These are phyloP conservation scores for Trichosporon sp. DNA, from an alignment of 1,284 basidiomycete genomes.

Conservation along the genomic window DNA sequence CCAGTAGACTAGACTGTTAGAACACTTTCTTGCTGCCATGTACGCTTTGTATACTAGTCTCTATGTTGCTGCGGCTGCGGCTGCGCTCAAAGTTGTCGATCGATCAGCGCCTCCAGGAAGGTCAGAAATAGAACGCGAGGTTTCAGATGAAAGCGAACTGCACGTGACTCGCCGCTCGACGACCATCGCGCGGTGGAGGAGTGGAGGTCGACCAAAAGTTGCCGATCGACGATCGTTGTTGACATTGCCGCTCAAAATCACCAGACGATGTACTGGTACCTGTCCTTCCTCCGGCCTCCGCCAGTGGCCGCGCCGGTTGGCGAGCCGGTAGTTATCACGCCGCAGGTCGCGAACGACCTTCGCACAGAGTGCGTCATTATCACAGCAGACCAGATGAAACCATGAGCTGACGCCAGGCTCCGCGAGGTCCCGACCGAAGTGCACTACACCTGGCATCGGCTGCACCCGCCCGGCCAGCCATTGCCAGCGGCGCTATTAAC, in stretches of 20 bases:
- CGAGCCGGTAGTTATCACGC: slow-evolving; percentile 38
- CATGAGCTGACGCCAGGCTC: slow-evolving; percentile 20
- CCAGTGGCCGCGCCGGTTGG: slow-evolving; percentile 28
- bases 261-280: slow-evolving; percentile 46
- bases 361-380: slow-evolving; percentile 47
- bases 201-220: slow-evolving; percentile 4
- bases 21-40: background rate
- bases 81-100: too few species aligned
- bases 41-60: background rate
- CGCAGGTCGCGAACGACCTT: slow-evolving; percentile 49
- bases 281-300: slow-evolving; percentile 48
- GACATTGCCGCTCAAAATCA: background rate
- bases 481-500: slow-evolving; percentile 58
- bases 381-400: background rate
- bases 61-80: too few species aligned
- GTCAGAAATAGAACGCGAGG: too few species aligned
- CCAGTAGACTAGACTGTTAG: background rate
- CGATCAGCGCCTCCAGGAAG: too few species aligned
- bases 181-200: too few species aligned
- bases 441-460: slow-evolving; percentile 37
- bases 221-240: background rate
- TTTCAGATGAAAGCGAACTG: background rate
- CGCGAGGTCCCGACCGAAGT: slow-evolving; percentile 32
- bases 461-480: background rate
- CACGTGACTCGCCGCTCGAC: background rate